Conservation (phyloP, 768 basidiomycete genomes). For the Termitomyces sp. region DNA sequence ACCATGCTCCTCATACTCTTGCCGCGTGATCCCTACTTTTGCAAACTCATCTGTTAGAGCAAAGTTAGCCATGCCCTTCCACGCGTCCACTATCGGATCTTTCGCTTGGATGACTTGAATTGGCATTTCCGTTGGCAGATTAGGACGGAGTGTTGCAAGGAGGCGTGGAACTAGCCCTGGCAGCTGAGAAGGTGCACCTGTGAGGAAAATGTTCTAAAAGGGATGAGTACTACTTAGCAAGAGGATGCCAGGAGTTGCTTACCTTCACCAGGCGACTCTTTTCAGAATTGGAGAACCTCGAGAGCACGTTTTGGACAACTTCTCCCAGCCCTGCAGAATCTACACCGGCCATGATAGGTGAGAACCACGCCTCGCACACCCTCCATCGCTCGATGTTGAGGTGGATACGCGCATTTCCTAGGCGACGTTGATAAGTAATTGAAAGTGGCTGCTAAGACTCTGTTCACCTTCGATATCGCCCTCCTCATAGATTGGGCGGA, state of each 20-base stretch:
- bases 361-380: constrained; percentile 89
- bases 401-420: constrained; percentile 74
- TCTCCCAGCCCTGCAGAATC: constrained; percentile 96
- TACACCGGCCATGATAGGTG: constrained; percentile 89
- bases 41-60: constrained; percentile 50
- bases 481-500: constrained; percentile 75
- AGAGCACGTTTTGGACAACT: constrained; percentile 78
- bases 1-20: constrained; percentile 89
- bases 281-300: constrained; percentile 62
- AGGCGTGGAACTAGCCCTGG: constrained; percentile 67
- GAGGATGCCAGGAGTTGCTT: background rate
- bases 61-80: constrained; percentile 89
- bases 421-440: background rate
- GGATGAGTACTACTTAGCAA: background rate
- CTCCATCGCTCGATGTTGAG: constrained; percentile 88
- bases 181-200: constrained; percentile 75
- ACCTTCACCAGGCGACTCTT: constrained; percentile 76
- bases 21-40: constrained; percentile 56
- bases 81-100: constrained; percentile 74
- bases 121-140: constrained; percentile 78
- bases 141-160: constrained; percentile 69
- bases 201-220: constrained; percentile 79
- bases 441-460: background rate
- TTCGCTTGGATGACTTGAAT: constrained; percentile 58
- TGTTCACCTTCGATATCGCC: constrained; percentile 57